A percentile compares a stretch with the other conserved stretches of the same genome.
Evolutionary conservation across 805 yeast species (phyloP).

Genomic region (Hanseniaspora pseudoguilliermondii): DNA sequence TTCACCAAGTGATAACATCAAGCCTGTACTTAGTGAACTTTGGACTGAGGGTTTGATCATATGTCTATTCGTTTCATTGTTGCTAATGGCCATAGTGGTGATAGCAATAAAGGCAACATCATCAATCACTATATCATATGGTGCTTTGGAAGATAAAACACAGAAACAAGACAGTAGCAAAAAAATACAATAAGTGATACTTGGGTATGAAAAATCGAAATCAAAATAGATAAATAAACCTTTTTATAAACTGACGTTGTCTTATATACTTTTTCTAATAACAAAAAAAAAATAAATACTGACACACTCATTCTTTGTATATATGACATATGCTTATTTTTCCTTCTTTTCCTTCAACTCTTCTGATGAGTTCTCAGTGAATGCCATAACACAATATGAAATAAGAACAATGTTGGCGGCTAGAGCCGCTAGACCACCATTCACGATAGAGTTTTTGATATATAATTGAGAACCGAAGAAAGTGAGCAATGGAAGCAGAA

Average conservation of each 20-base stretch:
- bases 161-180: conserved; percentile 23
- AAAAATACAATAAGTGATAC: conserved; percentile 20
- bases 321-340: not conserved
- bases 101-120: conserved; percentile 62
- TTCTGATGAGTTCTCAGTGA: conserved; percentile 45
- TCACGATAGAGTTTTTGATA: conserved; percentile 41
- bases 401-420: conserved; percentile 63
- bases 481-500: conserved; percentile 48
- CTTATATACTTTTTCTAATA: too few relatives aligned
- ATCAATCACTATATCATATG: conserved; percentile 63
- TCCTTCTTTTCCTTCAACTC: conserved; percentile 18
- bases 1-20: not conserved
- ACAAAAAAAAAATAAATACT: not conserved
- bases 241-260: not conserved
- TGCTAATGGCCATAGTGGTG: conserved; percentile 44
- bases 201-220: not conserved
- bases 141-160: conserved; percentile 53
- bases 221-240: not conserved
- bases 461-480: conserved; percentile 45
- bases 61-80: conserved; percentile 51
- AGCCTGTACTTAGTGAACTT: conserved; percentile 19
- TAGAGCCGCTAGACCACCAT: conserved; percentile 72
- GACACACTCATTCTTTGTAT: not conserved
- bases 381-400: conserved; percentile 62
- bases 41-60: conserved; percentile 56